Evolutionary conservation across 208 protist genomes (phyloP).

Genomic region (Leishmania major): DNA sequence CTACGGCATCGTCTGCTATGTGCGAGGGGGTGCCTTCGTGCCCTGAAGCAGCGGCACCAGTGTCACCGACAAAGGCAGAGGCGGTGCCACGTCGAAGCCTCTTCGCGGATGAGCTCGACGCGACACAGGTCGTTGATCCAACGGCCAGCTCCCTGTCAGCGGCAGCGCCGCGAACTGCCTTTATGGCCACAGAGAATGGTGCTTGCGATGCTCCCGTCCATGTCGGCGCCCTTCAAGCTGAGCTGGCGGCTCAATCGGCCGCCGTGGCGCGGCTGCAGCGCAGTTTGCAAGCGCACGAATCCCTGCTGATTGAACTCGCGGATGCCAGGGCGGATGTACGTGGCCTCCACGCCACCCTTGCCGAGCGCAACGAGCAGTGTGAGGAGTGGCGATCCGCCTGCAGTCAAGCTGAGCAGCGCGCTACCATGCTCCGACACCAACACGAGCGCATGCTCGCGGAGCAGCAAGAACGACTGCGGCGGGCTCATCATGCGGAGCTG

Average conservation of each 20-base stretch:
- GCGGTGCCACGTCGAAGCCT: neutral
- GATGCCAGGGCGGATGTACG: slow-evolving; percentile 13
- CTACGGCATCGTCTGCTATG: neutral
- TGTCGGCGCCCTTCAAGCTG: slow-evolving; percentile 5
- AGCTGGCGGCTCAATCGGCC: slow-evolving; percentile 14
- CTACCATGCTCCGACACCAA: slow-evolving; percentile 1
- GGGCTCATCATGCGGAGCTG: slow-evolving; percentile 40
- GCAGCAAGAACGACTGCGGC: slow-evolving; percentile 38
- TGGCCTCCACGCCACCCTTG: neutral
- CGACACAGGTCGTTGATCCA: neutral
- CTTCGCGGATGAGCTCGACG: neutral
- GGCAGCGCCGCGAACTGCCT: neutral
- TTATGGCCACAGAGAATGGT: neutral
- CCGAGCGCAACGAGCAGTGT: slow-evolving; percentile 21
- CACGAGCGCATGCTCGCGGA: slow-evolving; percentile 33
- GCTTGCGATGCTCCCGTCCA: neutral
- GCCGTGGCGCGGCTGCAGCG: slow-evolving; percentile 23
- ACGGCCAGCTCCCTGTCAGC: neutral
- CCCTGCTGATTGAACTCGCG: slow-evolving; percentile 21
- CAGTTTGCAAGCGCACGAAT: slow-evolving; percentile 23
- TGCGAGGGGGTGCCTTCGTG: neutral
- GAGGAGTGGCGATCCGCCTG: slow-evolving; percentile 15
- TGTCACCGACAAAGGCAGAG: neutral
- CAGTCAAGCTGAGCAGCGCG: slow-evolving; percentile 13
- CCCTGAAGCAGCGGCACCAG: neutral